phyloP scores from a whole-genome alignment of 2,329 filamentous ascomycete genomes.

The Cladosporium colombiae region DNA sequence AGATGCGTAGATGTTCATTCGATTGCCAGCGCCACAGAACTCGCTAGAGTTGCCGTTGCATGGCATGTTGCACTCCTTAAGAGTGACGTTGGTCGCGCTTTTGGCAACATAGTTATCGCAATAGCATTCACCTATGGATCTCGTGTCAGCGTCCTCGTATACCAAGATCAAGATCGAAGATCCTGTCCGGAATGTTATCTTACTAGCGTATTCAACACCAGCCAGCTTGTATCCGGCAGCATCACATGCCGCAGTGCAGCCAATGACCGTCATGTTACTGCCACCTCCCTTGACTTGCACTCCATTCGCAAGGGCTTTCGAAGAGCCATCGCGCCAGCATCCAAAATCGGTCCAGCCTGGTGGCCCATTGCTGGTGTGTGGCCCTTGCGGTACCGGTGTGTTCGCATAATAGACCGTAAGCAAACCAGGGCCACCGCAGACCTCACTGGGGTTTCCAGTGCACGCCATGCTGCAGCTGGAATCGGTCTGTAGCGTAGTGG shows the following conservation, averaged over 20 bases:
- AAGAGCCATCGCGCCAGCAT: conserved; percentile 35
- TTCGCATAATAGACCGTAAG: conserved; percentile 32
- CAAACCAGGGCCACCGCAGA: conserved; percentile 32
- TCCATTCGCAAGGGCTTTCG: conserved; percentile 26
- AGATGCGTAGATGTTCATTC: conserved; percentile 30
- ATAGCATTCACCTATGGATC: conserved; percentile 38
- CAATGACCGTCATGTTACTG: conserved; percentile 31
- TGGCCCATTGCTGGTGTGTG: conserved; percentile 26
- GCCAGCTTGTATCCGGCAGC: conserved; percentile 34
- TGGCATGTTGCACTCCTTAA: conserved; percentile 32
- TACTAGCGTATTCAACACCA: conserved; percentile 33
- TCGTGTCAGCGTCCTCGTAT: conserved; percentile 14
- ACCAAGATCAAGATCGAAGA: not conserved
- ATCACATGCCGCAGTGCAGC: conserved; percentile 32
- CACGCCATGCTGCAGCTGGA: conserved; percentile 34
- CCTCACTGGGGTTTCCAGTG: conserved; percentile 32
- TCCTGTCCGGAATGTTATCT: conserved; percentile 25
- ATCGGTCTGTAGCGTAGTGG: conserved; percentile 26
- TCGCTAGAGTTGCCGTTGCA: conserved; percentile 35
- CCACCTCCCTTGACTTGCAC: conserved; percentile 27
- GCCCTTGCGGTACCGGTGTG: conserved; percentile 24
- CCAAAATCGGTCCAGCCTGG: conserved; percentile 34
- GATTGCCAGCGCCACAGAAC: conserved; percentile 33
- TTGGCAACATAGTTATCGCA: conserved; percentile 33
- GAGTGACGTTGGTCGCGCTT: conserved; percentile 23